Base-by-base conservation (phyloP, 805 yeast genomes). In the Wickerhamomyces rabaulensis region DNA sequence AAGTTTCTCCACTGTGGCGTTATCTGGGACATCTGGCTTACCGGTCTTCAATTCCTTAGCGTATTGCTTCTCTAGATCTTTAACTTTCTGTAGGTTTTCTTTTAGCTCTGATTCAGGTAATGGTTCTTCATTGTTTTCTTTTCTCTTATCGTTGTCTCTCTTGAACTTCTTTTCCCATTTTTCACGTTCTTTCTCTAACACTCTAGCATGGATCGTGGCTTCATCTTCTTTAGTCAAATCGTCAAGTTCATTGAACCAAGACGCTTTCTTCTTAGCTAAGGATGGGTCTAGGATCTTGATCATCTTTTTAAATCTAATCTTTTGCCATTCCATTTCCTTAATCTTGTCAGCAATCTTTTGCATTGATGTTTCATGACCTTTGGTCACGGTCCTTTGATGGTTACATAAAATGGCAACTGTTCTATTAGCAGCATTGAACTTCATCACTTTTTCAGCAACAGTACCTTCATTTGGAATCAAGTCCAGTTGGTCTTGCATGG, bases 351-450 rank as follows among this genome's bases (percentile, higher is more conserved):
- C 78, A 40, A 89, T 89, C 62, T 84, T 88, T 53, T 80, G 87
- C 50, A 92, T 88, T 6, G 90, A 74, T 21, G 79, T 78, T 41
- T 86, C 95, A 61, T 92, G 97, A 5, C 80, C 79, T 62, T 91
- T 92, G 42, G 90, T 78, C 9, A 91, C 90, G 17, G 96, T 80
- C 66, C 97, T 82, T 74, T 91, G 98, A 76, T 91, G 98, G 74
- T 91, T 91, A 85, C 98, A 91, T 58, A 91, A 71, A 50, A 91
- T 89, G 6, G 98, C 98, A 49, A 91, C 98, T 3, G 92, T 85
- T 66, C 97, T 79, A 64, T 91, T 91, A 1, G 98, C 98, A 19
- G 97, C 97, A 66, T 92, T 91, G 67, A 84, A 91, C 51, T 79
- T 82, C 47, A 91, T 82, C 43, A 91, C 82, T 58, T 89, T 92